phyloP scores from a whole-genome alignment of 1,139 yeast species.

The Taiozyma onychis region DNA sequence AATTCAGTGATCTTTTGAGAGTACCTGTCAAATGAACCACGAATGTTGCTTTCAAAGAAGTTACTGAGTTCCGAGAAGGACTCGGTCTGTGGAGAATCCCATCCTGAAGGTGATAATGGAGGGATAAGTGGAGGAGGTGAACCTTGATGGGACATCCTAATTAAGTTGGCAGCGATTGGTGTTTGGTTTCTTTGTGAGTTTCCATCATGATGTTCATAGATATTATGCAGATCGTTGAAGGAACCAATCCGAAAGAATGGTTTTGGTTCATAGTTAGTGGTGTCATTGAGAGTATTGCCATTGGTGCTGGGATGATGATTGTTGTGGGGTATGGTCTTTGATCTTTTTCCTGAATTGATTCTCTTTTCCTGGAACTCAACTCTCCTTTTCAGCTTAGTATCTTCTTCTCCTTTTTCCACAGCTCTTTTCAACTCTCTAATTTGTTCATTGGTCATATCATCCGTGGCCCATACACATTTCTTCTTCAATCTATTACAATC shows the following conservation, averaged over 20 bases:
- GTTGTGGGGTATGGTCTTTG: background rate
- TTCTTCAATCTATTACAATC: conserved; percentile 46
- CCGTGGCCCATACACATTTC: conserved; percentile 41
- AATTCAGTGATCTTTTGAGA: conserved; percentile 15
- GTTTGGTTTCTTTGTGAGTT: conserved; percentile 11
- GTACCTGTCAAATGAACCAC: conserved; percentile 12
- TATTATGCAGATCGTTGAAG: background rate
- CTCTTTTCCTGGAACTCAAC: conserved; percentile 4
- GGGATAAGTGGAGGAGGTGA: background rate
- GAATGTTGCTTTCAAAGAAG: conserved; percentile 21
- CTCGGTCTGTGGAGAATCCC: conserved; percentile 10
- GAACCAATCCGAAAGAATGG: background rate
- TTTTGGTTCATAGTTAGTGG: background rate
- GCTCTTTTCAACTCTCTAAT: conserved; percentile 21
- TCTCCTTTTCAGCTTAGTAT: conserved; percentile 17
- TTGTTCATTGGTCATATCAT: conserved; percentile 19
- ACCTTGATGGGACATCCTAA: conserved; percentile 12
- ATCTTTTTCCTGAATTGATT: background rate
- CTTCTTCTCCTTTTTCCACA: conserved; percentile 24
- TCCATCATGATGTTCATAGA: conserved; percentile 6
- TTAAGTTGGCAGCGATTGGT: conserved; percentile 19
- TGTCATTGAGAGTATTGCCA: background rate
- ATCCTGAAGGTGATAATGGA: conserved; percentile 9
- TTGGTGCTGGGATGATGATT: background rate
- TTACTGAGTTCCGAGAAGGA: conserved; percentile 18